Percentiles rank a stretch among this genome's conserved stretches.
phyloP scores from a whole-genome alignment of 768 basidiomycete genomes.

The Neoboletus brunneissimus region DNA sequence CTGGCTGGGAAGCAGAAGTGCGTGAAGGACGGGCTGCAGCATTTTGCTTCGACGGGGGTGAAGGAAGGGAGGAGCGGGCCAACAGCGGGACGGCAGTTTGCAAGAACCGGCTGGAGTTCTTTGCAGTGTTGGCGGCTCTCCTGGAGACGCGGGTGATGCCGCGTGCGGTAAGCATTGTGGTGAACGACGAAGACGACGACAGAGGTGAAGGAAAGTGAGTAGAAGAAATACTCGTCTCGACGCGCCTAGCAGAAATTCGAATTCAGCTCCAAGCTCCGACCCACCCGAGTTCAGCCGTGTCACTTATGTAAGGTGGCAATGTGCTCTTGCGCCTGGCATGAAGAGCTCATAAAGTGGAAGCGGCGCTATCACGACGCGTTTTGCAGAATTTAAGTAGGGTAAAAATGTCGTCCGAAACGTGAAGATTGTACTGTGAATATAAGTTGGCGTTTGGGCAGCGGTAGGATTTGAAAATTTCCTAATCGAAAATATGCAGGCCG shows the following conservation, averaged over 20 bases:
- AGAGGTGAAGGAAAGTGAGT: constrained; percentile 16
- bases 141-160: constrained; percentile 85
- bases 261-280: constrained; percentile 30
- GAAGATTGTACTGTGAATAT: too few relatives aligned
- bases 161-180: constrained; percentile 79
- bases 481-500: too few relatives aligned
- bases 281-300: constrained; percentile 30
- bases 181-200: constrained; percentile 35
- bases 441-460: too few relatives aligned
- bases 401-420: too few relatives aligned
- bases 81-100: constrained; percentile 64
- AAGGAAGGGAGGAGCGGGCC: constrained; percentile 49
- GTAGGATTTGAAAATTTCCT: too few relatives aligned
- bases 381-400: too few relatives aligned
- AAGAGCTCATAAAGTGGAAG: neutral
- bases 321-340: too few relatives aligned
- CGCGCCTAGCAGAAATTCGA: constrained; percentile 19
- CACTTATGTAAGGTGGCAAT: constrained; percentile 22
- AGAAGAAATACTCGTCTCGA: constrained; percentile 33
- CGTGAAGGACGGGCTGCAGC: constrained; percentile 48
- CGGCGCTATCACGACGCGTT: neutral
- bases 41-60: constrained; percentile 44
- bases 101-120: constrained; percentile 77
- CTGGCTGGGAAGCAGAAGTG: constrained; percentile 47
- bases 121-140: constrained; percentile 74